Percentiles rank a stretch among this genome's conserved stretches.
These are phyloP conservation scores for Apiotrichum laibachii DNA, from an alignment of 1,284 basidiomycete species.

Conservation along the genomic window DNA sequence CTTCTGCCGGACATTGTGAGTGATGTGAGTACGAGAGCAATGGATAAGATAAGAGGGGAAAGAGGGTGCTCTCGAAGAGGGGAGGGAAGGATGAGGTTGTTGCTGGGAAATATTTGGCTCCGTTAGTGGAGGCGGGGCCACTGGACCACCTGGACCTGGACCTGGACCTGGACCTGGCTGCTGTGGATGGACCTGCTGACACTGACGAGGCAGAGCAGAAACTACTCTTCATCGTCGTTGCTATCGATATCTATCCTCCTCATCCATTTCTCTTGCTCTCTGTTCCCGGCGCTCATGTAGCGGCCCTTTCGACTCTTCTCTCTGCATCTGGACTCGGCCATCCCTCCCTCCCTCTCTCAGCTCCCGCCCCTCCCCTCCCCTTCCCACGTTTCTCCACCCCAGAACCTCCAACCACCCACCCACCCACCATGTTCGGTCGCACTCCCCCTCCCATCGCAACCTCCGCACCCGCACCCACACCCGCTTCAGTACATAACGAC, in stretches of 20 bases:
- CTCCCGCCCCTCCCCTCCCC: too few relatives aligned
- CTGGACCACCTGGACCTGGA: background rate
- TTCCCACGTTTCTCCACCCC: too few relatives aligned
- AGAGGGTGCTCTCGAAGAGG: too few relatives aligned
- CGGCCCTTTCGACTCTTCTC: too few relatives aligned
- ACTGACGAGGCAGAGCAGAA: too few relatives aligned
- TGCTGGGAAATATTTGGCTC: too few relatives aligned
- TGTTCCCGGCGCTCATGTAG: too few relatives aligned
- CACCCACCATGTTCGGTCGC: background rate
- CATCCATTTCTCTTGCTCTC: background rate
- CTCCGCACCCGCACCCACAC: too few relatives aligned
- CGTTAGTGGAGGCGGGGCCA: background rate
- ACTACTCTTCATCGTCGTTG: background rate
- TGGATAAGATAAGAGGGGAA: background rate
- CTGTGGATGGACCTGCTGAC: too few relatives aligned
- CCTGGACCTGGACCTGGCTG: background rate
- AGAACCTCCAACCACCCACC: background rate
- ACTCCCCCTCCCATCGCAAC: background rate
- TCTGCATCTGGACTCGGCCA: background rate
- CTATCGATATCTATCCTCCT: background rate
- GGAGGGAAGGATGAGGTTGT: too few relatives aligned
- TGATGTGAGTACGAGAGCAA: background rate
- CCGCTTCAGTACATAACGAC: background rate
- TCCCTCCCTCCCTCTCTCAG: background rate
- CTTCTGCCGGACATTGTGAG: background rate